These are phyloP conservation scores for Begonia loranthoides DNA, from an alignment of 306 rosid species.

Conservation along the genomic window DNA sequence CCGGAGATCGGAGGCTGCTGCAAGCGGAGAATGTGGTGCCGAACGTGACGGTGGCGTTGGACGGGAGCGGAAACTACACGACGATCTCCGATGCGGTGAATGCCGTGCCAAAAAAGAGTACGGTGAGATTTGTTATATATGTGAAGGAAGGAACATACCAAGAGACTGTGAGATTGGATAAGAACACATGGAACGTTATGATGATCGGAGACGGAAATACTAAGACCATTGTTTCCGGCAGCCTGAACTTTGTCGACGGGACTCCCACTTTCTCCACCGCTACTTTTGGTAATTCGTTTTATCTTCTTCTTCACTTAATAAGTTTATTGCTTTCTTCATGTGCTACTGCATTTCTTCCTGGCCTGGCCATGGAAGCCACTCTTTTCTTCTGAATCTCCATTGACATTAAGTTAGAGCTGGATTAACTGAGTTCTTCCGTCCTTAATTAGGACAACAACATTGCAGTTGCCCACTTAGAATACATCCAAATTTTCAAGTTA, in stretches of 20 bases:
- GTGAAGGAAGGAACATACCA: constrained; percentile 60
- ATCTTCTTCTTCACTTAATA: neutral
- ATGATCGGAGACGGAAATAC: constrained; percentile 61
- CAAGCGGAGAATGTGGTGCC: constrained; percentile 12
- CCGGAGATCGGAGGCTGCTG: constrained; percentile 54
- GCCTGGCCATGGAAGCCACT: too few species aligned
- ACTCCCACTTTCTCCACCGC: constrained; percentile 67
- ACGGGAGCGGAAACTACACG: constrained; percentile 39
- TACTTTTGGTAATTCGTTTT: constrained; percentile 51
- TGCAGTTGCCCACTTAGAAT: too few species aligned
- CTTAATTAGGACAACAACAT: too few species aligned
- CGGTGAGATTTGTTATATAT: constrained; percentile 33
- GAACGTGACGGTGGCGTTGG: constrained; percentile 50
- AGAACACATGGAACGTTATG: constrained; percentile 82
- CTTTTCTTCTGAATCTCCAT: too few species aligned
- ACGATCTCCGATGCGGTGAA: constrained; percentile 44
- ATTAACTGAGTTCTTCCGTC: neutral
- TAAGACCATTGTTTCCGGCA: constrained; percentile 49
- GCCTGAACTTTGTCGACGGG: constrained; percentile 51
- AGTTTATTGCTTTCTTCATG: too few species aligned
- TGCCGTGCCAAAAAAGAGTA: constrained; percentile 49
- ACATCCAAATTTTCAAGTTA: too few species aligned
- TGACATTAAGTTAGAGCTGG: too few species aligned
- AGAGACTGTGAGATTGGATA: constrained; percentile 65
- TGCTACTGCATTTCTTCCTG: too few species aligned